A percentile compares a stretch with the other conserved stretches of the same genome.
Evolutionary conservation across 2,329 filamentous ascomycete genomes (phyloP).

Genomic region (Macrophomina phaseolina): DNA sequence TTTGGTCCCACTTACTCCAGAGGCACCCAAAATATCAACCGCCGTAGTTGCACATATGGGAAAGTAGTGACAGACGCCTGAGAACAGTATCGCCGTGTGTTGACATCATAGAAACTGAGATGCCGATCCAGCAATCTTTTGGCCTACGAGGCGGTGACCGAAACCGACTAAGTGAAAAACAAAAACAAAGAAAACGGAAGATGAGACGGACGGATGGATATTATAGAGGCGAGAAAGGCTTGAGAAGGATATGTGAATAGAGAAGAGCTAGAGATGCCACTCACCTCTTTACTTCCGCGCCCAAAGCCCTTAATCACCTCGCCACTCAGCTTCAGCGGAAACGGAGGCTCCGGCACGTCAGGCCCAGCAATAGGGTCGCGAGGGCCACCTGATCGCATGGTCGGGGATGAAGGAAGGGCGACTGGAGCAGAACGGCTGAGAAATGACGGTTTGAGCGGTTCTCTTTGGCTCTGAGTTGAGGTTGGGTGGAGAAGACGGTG

Average conservation of each 20-base stretch:
- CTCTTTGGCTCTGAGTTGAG: background rate
- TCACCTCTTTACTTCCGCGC: slow-evolving; percentile 87
- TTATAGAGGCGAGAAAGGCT: background rate
- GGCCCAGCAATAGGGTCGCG: slow-evolving; percentile 76
- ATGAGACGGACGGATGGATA: background rate
- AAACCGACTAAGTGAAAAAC: too few relatives aligned
- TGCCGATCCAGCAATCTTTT: too few relatives aligned
- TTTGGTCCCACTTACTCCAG: too few relatives aligned
- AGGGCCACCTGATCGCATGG: slow-evolving; percentile 49
- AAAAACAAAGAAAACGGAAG: too few relatives aligned
- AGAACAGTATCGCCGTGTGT: too few relatives aligned
- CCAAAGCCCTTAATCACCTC: slow-evolving; percentile 93
- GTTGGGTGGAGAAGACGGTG: background rate
- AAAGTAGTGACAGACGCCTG: too few relatives aligned
- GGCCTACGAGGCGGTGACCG: too few relatives aligned
- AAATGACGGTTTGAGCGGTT: background rate
- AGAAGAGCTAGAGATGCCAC: slow-evolving; percentile 30
- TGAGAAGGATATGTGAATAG: too few relatives aligned
- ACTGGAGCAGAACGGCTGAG: too few relatives aligned
- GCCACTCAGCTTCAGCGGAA: slow-evolving; percentile 82
- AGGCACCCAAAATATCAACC: too few relatives aligned
- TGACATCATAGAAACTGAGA: too few relatives aligned
- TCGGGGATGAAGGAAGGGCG: slow-evolving; percentile 10
- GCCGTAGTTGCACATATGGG: too few relatives aligned
- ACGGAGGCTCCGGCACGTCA: slow-evolving; percentile 78